Base-by-base conservation (phyloP, 2,329 filamentous ascomycete species). In the Fusarium sambucinum region DNA sequence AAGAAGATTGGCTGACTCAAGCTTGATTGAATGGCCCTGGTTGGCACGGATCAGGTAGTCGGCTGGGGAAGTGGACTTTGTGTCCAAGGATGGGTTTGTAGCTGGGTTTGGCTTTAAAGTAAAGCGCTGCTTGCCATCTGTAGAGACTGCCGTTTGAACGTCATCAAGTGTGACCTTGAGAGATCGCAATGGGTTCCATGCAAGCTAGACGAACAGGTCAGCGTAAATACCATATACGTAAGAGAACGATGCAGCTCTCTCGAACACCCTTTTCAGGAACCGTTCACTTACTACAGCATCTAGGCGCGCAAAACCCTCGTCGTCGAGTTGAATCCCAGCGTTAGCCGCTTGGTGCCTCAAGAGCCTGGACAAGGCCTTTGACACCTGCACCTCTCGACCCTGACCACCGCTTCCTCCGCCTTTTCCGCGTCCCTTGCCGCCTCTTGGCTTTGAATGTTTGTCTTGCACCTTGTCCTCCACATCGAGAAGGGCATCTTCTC, bases 41-140 rank as follows among this genome's bases (percentile, higher is more conserved):
- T 96, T 97, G 29, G 96, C 96, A 74, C 96, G 93, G 80, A 99
- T 97, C 32, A 96, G 85, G 82, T 90, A 97, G 77, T 91, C 85
- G 1, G 84, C 78, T 0, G 92, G 85, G 50, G 91, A 82, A 11
- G 76, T 75, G 21, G 77, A 76, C 19, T 73, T 66, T 13, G 56
- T 47, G 6, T 55, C 74, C 55, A 56, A 51, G 7, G 62, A 66
- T 4, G 73, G 70, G 55, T 76, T 74, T 40, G 73, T 72, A 17
- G 59, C 57, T 11, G 76, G 73, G 66, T 81, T 85, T 45, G 86
- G 86, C 54, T 93, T 90, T 75, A 98, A 84, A 3, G 89, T 87
- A 82, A 96, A 99, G 38, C 96, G 92, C 79, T 97, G 92, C 82
- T 99, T 99, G 75, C 95, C 92, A 76, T 93, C 96, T 48, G 86